Base-by-base conservation (phyloP, 169 alveolate genomes). In the Eimeria praecox region DNA sequence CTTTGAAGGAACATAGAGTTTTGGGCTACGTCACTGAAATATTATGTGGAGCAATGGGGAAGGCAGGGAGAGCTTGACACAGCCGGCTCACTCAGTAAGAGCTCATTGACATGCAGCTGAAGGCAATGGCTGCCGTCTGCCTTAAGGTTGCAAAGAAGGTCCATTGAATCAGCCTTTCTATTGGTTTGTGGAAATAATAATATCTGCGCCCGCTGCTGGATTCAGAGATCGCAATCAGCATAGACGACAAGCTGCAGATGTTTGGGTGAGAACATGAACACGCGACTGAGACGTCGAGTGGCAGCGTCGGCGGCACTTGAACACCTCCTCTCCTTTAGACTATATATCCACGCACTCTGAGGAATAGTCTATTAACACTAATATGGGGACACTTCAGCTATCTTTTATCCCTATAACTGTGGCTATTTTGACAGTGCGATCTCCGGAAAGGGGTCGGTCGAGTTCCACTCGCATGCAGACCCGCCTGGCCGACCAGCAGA, bases 91-190 rank as follows among this genome's bases (percentile, higher is more conserved):
- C 78, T 69, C 46, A 69, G 46, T n/a, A 69, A 46, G 46, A 69
- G 46, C 46, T 69, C 78, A 69, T 69, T 69, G 78, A 69, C 46
- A 33, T 33, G 78, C 78, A 69, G 78, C 78, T 69, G 78, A 69
- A 69, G 78, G 14, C 27, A 69, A 33, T 69, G 46, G 78, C 78
- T 69, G 78, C 46, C 78, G 78, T 33, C 78, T 69, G 78, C 78
- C 22, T 69, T 69, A 4, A 46, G 46, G 46, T 69, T n/a, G 78
- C 33, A 69, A 6, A 33, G 78, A 69, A 69, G 46, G 46, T 69
- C 78, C 78, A 69, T 69, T 33, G 78, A 69, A 22, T 33, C 78
- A n/a, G 46, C 73, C 14, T 69, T 33, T 69, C 5, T 33, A 10
- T 69, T 69, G 5, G 46, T 33, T 69, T 69, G 5, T 33, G 33